Conservation (phyloP, 108 stramenopile species). For the Tribonema minus region DNA sequence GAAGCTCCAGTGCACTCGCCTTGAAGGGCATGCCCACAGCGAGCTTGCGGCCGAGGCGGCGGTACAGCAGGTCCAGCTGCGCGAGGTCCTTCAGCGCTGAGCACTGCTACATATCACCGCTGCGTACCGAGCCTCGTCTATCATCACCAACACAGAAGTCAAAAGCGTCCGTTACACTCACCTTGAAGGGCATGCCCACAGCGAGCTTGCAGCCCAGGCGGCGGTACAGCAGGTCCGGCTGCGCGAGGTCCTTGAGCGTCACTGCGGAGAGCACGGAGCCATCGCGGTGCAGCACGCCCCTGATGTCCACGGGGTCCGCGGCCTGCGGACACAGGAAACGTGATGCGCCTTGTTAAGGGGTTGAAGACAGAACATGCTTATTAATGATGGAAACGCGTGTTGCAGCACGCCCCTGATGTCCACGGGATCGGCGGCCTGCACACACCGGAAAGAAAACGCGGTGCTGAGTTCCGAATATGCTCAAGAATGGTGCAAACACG, state of each 20-base stretch:
- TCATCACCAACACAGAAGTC: too few relatives aligned
- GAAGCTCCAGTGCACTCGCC: too few relatives aligned
- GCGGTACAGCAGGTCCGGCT: slow-evolving; percentile 31
- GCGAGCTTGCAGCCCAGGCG: slow-evolving; percentile 86
- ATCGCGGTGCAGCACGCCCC: slow-evolving; percentile 75
- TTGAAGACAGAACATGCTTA: too few relatives aligned
- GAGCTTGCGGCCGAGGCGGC: slow-evolving; percentile 79
- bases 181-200: slow-evolving; percentile 94
- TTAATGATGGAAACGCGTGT: too few relatives aligned
- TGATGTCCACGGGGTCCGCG: slow-evolving; percentile 73
- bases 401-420: slow-evolving; percentile 76
- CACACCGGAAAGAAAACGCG: too few relatives aligned
- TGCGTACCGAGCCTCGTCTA: too few relatives aligned
- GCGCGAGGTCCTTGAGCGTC: slow-evolving; percentile 54
- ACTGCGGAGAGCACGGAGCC: slow-evolving; percentile 76
- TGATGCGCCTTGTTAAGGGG: too few relatives aligned
- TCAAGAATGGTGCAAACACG: too few relatives aligned
- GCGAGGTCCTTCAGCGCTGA: slow-evolving; percentile 57
- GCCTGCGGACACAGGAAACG: slow-evolving; percentile 55
- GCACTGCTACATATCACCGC: too few relatives aligned
- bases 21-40: slow-evolving; percentile 95
- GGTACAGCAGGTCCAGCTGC: slow-evolving; percentile 29
- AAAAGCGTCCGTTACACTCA: too few relatives aligned
- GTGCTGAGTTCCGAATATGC: too few relatives aligned
- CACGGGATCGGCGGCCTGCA: slow-evolving; percentile 67